phyloP scores from a whole-genome alignment of 2,329 filamentous ascomycete species.

The Botryotinia narcissicola region DNA sequence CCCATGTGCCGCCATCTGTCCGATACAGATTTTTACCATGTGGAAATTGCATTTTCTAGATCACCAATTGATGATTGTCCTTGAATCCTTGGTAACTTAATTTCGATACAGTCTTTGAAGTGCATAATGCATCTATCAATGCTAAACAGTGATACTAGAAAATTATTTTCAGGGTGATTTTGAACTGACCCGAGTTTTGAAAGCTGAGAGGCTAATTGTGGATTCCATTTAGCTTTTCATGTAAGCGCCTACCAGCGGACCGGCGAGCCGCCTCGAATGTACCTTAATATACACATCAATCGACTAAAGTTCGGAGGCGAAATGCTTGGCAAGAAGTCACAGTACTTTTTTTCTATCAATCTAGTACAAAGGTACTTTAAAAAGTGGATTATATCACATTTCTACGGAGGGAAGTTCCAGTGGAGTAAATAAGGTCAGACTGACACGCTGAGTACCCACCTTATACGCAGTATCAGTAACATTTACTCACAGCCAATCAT shows the following conservation, averaged over 20 bases:
- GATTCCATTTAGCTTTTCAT: neutral
- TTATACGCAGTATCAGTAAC: too few species aligned
- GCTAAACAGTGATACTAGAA: neutral
- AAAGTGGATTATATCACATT: neutral
- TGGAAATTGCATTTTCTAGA: neutral
- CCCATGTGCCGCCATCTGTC: neutral
- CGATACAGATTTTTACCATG: neutral
- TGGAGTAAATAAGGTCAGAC: neutral
- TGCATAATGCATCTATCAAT: neutral
- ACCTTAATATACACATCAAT: neutral
- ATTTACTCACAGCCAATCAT: neutral
- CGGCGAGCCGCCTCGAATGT: conserved; percentile 1
- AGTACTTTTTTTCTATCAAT: neutral
- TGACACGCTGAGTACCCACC: neutral
- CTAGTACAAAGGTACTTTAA: neutral
- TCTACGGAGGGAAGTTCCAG: neutral
- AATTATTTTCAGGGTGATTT: neutral
- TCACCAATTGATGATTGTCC: neutral
- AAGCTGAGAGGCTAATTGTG: neutral
- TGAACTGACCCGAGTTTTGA: neutral
- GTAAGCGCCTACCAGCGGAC: conserved; percentile 8
- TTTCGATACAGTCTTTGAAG: neutral
- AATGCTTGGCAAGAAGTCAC: conserved; percentile 2
- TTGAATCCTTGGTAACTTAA: neutral
- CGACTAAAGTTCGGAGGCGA: conserved; percentile 4